phyloP scores from a whole-genome alignment of 192 early-diverging fungal genomes.

The Coemansia furcata region DNA sequence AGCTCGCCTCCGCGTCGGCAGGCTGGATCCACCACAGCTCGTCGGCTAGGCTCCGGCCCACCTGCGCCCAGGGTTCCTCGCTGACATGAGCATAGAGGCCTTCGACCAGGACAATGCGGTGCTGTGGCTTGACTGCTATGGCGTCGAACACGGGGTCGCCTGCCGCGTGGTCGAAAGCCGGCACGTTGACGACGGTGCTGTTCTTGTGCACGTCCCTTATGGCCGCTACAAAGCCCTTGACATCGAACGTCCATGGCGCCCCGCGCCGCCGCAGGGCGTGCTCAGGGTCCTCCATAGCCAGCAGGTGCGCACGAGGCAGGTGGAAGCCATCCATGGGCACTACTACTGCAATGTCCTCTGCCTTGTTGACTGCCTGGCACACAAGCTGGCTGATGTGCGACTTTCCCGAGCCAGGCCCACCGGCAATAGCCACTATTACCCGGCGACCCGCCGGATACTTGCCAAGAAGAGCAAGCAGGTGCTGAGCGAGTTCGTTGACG shows the following conservation, averaged over 20 bases:
- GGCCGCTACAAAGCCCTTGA: conserved; percentile 21
- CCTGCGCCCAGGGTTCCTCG: conserved; percentile 41
- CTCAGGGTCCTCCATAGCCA: conserved; percentile 29
- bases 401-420: conserved; percentile 37
- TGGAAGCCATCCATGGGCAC: conserved; percentile 66
- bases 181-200: conserved; percentile 12
- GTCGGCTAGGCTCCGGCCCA: conserved; percentile 26
- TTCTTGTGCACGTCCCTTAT: conserved; percentile 11
- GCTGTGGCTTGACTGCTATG: conserved; percentile 31
- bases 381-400: conserved; percentile 26
- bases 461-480: background rate
- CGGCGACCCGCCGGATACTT: background rate
- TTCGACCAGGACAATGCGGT: conserved; percentile 55
- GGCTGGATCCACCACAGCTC: conserved; percentile 55
- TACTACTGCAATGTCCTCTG: conserved; percentile 15
- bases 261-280: conserved; percentile 49
- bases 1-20: conserved; percentile 9
- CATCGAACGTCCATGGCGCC: conserved; percentile 59
- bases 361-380: conserved; percentile 9
- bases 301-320: conserved; percentile 28
- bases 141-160: conserved; percentile 53
- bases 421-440: conserved; percentile 30
- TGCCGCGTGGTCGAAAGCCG: conserved; percentile 55
- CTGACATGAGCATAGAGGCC: conserved; percentile 54
- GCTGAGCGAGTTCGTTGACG: background rate